phyloP scores from a whole-genome alignment of 768 basidiomycete species.

The Phallus indusiatus region DNA sequence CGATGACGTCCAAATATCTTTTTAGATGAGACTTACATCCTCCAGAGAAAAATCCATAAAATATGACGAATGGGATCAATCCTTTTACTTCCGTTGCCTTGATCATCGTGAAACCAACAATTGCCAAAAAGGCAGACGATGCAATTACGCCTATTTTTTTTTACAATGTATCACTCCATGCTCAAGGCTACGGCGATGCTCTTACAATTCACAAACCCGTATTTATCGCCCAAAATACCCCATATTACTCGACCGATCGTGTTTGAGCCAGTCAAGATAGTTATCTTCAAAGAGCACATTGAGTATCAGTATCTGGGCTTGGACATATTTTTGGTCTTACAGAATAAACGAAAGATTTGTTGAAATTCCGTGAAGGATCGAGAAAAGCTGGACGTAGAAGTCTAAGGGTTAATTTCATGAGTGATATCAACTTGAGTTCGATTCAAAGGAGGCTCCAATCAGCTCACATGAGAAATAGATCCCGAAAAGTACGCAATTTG shows the following conservation, averaged over 20 bases:
- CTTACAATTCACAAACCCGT: conserved; percentile 37
- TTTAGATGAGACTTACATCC: conserved; percentile 19
- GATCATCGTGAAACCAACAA: conserved; percentile 33
- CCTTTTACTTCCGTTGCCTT: conserved; percentile 25
- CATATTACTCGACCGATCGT: conserved; percentile 44
- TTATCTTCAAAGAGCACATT: conserved; percentile 30
- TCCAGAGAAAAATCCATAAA: conserved; percentile 42
- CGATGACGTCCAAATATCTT: no score
- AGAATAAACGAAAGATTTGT: conserved; percentile 47
- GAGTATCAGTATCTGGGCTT: not conserved
- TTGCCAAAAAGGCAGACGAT: conserved; percentile 27
- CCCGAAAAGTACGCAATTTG: conserved; percentile 16
- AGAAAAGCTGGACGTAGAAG: conserved; percentile 48
- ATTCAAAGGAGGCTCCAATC: not conserved
- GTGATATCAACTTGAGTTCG: not conserved
- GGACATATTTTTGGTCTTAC: conserved; percentile 22
- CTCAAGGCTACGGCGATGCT: not conserved
- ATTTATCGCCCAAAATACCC: conserved; percentile 29
- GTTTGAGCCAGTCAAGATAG: conserved; percentile 42
- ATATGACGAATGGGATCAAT: conserved; percentile 28
- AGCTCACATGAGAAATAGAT: conserved; percentile 1
- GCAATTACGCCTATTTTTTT: conserved; percentile 22
- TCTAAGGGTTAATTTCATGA: conserved; percentile 28
- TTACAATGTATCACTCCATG: not conserved
- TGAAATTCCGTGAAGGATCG: conserved; percentile 36